Conservation (phyloP, 2,329 filamentous ascomycete species). For the Fusarium aywerte region DNA sequence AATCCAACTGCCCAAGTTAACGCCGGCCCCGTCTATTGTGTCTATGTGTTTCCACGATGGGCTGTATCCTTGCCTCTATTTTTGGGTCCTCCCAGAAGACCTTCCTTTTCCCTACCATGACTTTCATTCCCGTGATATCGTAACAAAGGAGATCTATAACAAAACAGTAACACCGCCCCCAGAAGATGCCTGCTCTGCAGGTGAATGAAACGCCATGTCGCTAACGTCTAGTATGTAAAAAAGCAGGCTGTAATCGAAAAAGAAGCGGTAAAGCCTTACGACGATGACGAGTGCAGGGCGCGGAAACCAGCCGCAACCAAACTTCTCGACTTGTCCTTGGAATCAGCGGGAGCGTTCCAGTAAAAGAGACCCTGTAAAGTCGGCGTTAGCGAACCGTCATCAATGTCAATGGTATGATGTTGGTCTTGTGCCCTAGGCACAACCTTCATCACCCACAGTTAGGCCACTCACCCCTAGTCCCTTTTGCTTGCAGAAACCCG, state of each 20-base stretch:
- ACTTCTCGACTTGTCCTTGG: constrained; percentile 66
- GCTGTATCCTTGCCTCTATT: constrained; percentile 25
- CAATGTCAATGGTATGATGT: constrained; percentile 9
- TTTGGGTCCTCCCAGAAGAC: constrained; percentile 32
- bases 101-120: constrained; percentile 23
- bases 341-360: constrained; percentile 81
- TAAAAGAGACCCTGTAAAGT: constrained; percentile 77
- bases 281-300: constrained; percentile 60
- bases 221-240: constrained; percentile 30
- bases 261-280: constrained; percentile 30
- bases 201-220: constrained; percentile 35
- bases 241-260: constrained; percentile 25
- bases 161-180: constrained; percentile 25
- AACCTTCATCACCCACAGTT: constrained; percentile 11
- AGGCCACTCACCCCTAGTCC: constrained; percentile 68
- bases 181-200: constrained; percentile 33
- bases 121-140: constrained; percentile 20
- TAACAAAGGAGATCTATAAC: constrained; percentile 15
- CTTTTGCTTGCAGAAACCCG: constrained; percentile 75
- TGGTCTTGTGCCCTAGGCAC: constrained; percentile 26
- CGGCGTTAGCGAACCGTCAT: constrained; percentile 33
- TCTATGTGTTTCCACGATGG: constrained; percentile 29
- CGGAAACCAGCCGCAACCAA: constrained; percentile 69
- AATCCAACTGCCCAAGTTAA: constrained; percentile 29
- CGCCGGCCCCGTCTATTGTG: constrained; percentile 43